These are phyloP conservation scores for Acephala macrosclerotiorum DNA, from an alignment of 2,329 filamentous ascomycete species.

Conservation along the genomic window DNA sequence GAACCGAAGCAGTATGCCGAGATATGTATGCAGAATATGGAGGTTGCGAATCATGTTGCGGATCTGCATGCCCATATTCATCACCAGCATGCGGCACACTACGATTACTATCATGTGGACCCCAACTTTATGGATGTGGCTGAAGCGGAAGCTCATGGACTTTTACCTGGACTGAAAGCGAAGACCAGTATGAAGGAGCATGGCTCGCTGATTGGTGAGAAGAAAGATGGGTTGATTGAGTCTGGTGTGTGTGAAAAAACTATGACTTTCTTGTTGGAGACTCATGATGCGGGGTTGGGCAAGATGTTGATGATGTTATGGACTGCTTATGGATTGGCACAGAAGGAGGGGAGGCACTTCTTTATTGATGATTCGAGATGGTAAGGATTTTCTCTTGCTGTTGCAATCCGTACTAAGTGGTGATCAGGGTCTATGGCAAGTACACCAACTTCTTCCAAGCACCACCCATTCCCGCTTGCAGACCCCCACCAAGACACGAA, in stretches of 20 bases:
- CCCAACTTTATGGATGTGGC: constrained; percentile 76
- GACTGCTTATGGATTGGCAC: constrained; percentile 82
- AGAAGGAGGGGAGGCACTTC: constrained; percentile 76
- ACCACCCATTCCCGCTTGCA: constrained; percentile 70
- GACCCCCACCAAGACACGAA: constrained; percentile 75
- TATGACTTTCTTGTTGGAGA: constrained; percentile 81
- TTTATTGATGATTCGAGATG: constrained; percentile 87
- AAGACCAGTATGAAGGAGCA: constrained; percentile 43
- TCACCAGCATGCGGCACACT: constrained; percentile 53
- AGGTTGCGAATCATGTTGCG: constrained; percentile 66
- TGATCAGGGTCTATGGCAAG: constrained; percentile 72
- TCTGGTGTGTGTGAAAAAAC: constrained; percentile 70
- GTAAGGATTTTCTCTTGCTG: constrained; percentile 44
- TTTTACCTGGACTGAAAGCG: constrained; percentile 57
- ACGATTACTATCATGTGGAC: constrained; percentile 67
- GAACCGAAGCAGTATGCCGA: constrained; percentile 69
- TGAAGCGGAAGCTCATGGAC: constrained; percentile 71
- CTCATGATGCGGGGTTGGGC: constrained; percentile 77
- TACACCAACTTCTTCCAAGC: constrained; percentile 76
- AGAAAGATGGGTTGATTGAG: constrained; percentile 51
- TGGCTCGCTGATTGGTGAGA: constrained; percentile 56
- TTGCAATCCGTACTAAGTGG: constrained; percentile 31
- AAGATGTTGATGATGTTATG: constrained; percentile 80
- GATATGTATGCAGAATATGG: constrained; percentile 72
- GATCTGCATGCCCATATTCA: constrained; percentile 54